Evolutionary conservation across 768 basidiomycete species (phyloP).

Genomic region (Naganishia antarctica): DNA sequence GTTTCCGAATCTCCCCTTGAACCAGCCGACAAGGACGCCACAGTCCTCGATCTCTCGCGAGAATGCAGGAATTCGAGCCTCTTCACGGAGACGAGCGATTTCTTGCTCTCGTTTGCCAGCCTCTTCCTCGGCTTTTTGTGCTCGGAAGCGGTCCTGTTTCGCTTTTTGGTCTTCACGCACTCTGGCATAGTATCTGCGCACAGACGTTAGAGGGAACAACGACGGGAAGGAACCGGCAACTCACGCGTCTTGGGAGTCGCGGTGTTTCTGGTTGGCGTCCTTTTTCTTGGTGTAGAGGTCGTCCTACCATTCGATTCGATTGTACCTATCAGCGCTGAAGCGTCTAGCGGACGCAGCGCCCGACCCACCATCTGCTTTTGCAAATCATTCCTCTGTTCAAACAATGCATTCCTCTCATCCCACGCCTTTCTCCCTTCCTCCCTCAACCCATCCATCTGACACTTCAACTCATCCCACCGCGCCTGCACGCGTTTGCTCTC

Average conservation of each 20-base stretch:
- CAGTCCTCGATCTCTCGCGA: conserved; percentile 93
- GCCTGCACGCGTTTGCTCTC: conserved; percentile 74
- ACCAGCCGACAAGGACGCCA: conserved; percentile 49
- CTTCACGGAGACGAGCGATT: conserved; percentile 74
- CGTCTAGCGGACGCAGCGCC: too few species aligned
- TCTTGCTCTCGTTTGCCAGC: conserved; percentile 72
- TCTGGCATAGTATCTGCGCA: conserved; percentile 45
- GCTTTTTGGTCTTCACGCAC: conserved; percentile 58
- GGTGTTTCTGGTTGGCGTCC: conserved; percentile 63
- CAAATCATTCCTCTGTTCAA: conserved; percentile 75
- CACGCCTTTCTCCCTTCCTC: conserved; percentile 79
- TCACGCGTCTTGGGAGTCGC: conserved; percentile 76
- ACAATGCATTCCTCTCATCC: conserved; percentile 72
- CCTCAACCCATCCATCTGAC: conserved; percentile 78
- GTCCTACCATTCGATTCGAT: too few species aligned
- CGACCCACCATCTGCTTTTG: conserved; percentile 53
- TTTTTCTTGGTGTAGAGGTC: conserved; percentile 70
- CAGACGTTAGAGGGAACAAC: neutral
- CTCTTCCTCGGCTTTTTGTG: conserved; percentile 71
- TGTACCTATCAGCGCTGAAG: too few species aligned
- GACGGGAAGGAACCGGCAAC: conserved; percentile 5
- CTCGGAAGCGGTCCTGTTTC: conserved; percentile 73
- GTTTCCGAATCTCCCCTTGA: conserved; percentile 47
- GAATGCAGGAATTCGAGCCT: conserved; percentile 83
- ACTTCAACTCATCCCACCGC: conserved; percentile 72